Conservation (phyloP, 2,329 filamentous ascomycete genomes). For the Chaetoscypha palmicola region DNA sequence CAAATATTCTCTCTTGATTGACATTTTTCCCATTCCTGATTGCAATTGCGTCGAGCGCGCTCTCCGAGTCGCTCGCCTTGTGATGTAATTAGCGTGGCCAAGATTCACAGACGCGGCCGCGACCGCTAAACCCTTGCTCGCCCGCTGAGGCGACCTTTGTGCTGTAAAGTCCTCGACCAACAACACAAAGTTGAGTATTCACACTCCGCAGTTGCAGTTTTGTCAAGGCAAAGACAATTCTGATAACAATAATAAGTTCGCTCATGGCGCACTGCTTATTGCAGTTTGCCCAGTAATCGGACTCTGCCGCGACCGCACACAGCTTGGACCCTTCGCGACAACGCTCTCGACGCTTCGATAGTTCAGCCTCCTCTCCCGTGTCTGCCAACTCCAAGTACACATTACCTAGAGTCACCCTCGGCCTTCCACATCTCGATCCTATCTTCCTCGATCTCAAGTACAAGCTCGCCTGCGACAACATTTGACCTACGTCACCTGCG, state of each 20-base stretch:
- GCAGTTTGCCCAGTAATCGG: background rate
- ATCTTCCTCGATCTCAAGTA: slow-evolving; percentile 4
- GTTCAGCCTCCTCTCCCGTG: slow-evolving; percentile 11
- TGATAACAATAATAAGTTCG: background rate
- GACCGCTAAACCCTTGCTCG: background rate
- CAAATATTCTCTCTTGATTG: no score
- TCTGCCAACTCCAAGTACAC: slow-evolving; percentile 2
- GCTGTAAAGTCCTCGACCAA: background rate
- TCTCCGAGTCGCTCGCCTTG: no score
- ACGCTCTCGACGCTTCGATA: background rate
- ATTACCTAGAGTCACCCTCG: background rate
- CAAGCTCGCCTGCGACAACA: background rate
- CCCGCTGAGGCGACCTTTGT: background rate
- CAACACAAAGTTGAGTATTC: background rate
- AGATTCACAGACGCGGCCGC: no score
- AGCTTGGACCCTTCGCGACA: slow-evolving; percentile 4
- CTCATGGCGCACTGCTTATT: background rate
- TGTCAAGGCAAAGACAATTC: background rate
- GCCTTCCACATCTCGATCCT: slow-evolving; percentile 1
- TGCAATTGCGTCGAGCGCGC: no score
- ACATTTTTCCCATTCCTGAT: no score
- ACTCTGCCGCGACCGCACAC: background rate
- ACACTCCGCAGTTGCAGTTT: no score
- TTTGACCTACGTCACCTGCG: background rate
- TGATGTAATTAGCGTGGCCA: no score